Evolutionary conservation across 345 rosid species (phyloP), one percentile per base, ranked within the genome.

Genomic region (Pistacia integerrima): DNA sequence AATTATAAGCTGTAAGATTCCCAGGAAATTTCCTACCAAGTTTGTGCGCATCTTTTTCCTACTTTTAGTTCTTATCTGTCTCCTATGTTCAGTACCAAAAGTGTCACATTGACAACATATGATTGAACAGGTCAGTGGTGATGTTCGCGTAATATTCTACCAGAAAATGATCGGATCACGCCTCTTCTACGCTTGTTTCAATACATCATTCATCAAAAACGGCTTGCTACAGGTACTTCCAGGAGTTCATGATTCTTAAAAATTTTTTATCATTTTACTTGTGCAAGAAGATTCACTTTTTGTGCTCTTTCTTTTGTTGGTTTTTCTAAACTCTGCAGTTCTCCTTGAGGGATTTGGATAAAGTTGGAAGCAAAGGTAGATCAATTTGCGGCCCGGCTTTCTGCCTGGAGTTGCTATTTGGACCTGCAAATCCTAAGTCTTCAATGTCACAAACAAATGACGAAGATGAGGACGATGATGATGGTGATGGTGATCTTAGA

Each of bases 121-220:
- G 64, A 56, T 78, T 78, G 61, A 22, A 76, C 82, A 93, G 97
- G 92, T 94, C 3, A 87, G 79, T 6, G 97, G 94, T 62, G 98
- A 94, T 58, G 83, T 91, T 18, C 88, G 97, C 11, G 85, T 94
- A 57, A 90, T 90, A 81, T 94, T 94, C 87, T 93, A 93, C 79
- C 85, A 89, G 77, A 95, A 95, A 75, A 88, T 90, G 96, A 85
- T 88, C 3, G 99, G 98, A 74, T 88, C 90, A n/a, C 94, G 94
- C 16, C 89, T 95, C 52, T 95, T 95, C 80, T 95, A 93, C 41
- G 89, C 85, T 55, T 95, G 99, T 81, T 95, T 95, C 85, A 93
- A 93, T 69, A 92, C 98, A 22, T 85, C 94, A 76, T 95, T 95
- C 87, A 89, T 95, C n/a, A 87, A 83, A 67, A 88, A 87, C 67